A percentile compares a stretch with the other conserved stretches of the same genome.
Conservation (phyloP, 768 basidiomycete genomes). For the Trametes punicea region DNA sequence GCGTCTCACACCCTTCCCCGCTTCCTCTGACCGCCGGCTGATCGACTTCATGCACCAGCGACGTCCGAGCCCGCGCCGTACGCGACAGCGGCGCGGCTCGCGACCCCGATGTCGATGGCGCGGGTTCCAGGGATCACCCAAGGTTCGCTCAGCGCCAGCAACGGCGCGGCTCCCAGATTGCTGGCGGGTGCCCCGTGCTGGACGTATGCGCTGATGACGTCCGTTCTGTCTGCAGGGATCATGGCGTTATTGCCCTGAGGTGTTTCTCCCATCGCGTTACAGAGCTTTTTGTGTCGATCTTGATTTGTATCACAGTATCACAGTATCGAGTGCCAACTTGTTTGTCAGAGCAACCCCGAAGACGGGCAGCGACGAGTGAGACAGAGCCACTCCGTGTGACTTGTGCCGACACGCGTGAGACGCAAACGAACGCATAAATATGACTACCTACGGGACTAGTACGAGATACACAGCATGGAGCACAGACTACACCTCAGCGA, state of each 20-base stretch:
- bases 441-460: not conserved
- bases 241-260: not conserved
- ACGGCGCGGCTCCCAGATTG: not conserved
- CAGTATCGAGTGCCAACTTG: not conserved
- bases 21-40: not conserved
- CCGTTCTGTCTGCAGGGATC: constrained; percentile 1
- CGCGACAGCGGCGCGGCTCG: not conserved
- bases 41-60: not conserved
- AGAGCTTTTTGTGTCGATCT: not conserved
- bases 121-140: not conserved
- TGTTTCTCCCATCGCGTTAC: too few relatives aligned
- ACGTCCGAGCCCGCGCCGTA: constrained; percentile 7
- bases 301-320: not conserved
- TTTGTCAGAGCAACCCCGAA: not conserved
- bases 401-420: too few relatives aligned
- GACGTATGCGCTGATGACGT: constrained; percentile 8
- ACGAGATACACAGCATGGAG: constrained; percentile 12
- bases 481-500: not conserved
- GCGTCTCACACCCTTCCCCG: constrained; percentile 3
- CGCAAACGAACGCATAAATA: not conserved
- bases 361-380: not conserved
- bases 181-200: not conserved
- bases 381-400: too few relatives aligned
- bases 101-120: not conserved
- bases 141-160: constrained; percentile 10